Base-by-base conservation (phyloP, 371 early-diverging fungal genomes). In the Mortierella sp. region DNA sequence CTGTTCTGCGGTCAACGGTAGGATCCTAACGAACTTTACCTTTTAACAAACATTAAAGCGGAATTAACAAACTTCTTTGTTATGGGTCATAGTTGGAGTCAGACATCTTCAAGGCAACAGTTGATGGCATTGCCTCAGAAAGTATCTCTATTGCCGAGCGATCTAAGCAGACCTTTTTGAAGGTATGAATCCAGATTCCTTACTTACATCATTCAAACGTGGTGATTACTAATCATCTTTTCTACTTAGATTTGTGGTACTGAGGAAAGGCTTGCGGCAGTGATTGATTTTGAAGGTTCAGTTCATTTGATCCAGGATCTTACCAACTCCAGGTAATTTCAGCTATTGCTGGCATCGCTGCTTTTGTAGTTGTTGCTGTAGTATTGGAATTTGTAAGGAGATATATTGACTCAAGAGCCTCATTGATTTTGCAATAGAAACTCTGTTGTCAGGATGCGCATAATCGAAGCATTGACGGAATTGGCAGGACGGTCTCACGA, bases 101-200 rank as follows among this genome's bases (percentile, higher is more conserved):
- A 11, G 69, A 64, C 16, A 45, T 80, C 19, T 74, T 80, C 47
- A 67, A 59, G 32, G 67, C 65, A 0, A 28, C 71, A 21, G 38
- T 80, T 8, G 64, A 64, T 6, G 80, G 80, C 1, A 61, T 77
- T 33, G 58, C 40, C 1, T 77, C 71, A 32, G 68, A 68, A 8
- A 80, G 65, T n/a, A 65, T 80, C 32, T 43, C 75, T 1, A 67
- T 74, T n/a, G 70, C 80, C 8, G 80, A 80, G 19, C 63, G 72
- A 43, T 70, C 80, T 2, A 80, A 80, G 21, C 68, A 63, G 50
- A 61, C 75, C 0, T 50, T 80, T 1, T 16, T 67, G 38, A 74
- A 70, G 71, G 79, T 74, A 74, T 28, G 24, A 4, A 10, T 60
- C 28, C n/a, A 24, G 22, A 63, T 38, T 16, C 5, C 24, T 62